Percentiles rank a stretch among this genome's conserved stretches.
Evolutionary conservation across 257 asterid genomes (phyloP).

Genomic region (Nicotiana otophora): DNA sequence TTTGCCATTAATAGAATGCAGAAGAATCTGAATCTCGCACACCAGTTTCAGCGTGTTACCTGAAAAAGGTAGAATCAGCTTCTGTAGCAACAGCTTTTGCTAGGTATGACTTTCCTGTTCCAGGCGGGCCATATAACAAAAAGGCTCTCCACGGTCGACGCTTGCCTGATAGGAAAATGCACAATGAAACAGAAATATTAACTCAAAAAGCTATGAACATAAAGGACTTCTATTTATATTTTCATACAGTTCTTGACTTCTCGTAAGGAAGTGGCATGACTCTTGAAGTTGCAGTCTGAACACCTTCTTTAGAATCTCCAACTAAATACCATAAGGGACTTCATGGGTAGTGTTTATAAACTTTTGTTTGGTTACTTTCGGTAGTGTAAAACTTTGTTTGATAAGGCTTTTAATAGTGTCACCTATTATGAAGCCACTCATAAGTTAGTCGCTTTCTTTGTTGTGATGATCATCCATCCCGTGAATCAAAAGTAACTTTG

Average conservation of each 20-base stretch:
- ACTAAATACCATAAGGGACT: background rate
- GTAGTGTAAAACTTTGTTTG: background rate
- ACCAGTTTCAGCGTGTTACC: constrained; percentile 22
- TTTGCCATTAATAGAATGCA: background rate
- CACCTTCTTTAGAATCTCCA: background rate
- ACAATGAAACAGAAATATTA: background rate
- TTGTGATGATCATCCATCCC: background rate
- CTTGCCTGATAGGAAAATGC: constrained; percentile 32
- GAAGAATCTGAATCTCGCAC: background rate
- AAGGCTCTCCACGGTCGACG: constrained; percentile 65
- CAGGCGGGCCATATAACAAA: constrained; percentile 58
- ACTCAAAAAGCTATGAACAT: background rate
- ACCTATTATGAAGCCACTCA: background rate
- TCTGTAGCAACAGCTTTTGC: constrained; percentile 67
- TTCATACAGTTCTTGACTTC: background rate
- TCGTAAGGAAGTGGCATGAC: background rate
- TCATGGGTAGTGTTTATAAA: background rate
- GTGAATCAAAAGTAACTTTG: background rate
- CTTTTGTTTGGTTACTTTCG: background rate
- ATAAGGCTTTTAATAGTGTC: background rate
- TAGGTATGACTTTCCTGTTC: constrained; percentile 59
- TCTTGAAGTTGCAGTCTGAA: background rate
- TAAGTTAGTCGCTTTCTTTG: background rate
- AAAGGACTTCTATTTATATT: background rate
- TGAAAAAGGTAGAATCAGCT: constrained; percentile 56